A percentile compares a stretch with the other conserved stretches of the same genome.
These are phyloP conservation scores for Avicennia marina DNA, from an alignment of 257 asterid genomes.

Conservation along the genomic window DNA sequence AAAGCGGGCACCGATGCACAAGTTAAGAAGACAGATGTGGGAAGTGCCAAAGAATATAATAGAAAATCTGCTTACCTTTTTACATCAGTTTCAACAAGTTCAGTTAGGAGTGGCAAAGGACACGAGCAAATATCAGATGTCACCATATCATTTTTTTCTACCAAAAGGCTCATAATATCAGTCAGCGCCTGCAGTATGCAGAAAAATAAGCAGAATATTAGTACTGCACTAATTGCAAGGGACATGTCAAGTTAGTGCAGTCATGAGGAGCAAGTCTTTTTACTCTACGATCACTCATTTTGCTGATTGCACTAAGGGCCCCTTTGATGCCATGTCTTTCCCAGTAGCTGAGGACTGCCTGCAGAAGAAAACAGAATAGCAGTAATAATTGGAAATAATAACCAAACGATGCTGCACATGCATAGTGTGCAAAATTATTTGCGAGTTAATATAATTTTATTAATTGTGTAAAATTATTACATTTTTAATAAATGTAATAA, in stretches of 20 bases:
- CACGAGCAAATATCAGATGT: constrained; percentile 79
- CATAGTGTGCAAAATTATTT: no score
- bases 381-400: no score
- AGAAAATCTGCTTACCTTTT: constrained; percentile 53
- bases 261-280: not conserved
- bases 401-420: no score
- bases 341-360: constrained; percentile 79
- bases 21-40: no score
- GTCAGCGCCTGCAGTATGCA: constrained; percentile 74
- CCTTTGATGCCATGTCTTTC: constrained; percentile 84
- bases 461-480: no score
- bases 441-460: no score
- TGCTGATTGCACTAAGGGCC: constrained; percentile 62
- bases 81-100: constrained; percentile 69
- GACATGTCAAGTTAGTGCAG: constrained; percentile 9
- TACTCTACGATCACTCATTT: constrained; percentile 70
- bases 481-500: no score
- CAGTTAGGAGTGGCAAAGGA: constrained; percentile 76
- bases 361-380: constrained; percentile 21
- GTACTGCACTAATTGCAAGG: constrained; percentile 2
- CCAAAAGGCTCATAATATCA: constrained; percentile 70
- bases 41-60: not conserved
- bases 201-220: constrained; percentile 10
- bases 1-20: constrained; percentile 8
- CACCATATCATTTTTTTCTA: constrained; percentile 65